Base-by-base conservation (phyloP, 2,329 filamentous ascomycete species). In the Nothomitra cinnamomea region DNA sequence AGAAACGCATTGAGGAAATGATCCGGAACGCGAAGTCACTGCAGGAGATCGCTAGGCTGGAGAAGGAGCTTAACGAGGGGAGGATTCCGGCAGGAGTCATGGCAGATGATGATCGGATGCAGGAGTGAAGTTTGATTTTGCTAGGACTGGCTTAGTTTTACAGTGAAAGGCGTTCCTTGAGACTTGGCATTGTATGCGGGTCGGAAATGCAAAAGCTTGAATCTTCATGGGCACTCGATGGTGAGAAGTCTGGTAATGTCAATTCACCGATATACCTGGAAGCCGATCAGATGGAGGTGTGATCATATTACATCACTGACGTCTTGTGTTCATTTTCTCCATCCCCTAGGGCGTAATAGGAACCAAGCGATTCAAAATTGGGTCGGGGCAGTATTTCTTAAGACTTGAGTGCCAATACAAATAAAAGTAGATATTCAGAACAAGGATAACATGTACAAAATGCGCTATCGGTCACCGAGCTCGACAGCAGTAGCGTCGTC, bases 21-120 rank as follows among this genome's bases (percentile, higher is more conserved):
- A 94, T 98, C 67, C 81, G 81, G 68, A 87, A 86, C 63, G 90
- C 92, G 4, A 88, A 83, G 66, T 94, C 84, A 63, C 67, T 98
- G 63, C 83, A 88, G 60, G 92, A 96, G 70, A 94, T 98, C 64
- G 83, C 87, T 55, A 77, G 80, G 60, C 67, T 98, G 64, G 92
- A 98, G 72, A 94, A 90, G 72, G 87, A 92, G 67, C 70, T 96
- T 59, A 85, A 86, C 57, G 90, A 96, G 67, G 92, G 92, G 1
- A 75, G 85, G 63, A 75, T 96, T 66, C 90, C 90, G 1, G 45
- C 25, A 28, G 25, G 25, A 32, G 45, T 22, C 7, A 35, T 49
- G 21, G 22, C 13, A 24, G 45, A 19, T 49, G 45, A 49, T 17
- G 24, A 12, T 49, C 13, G 38, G 38, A 49, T 49, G 45, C 24